Evolutionary conservation across 1,284 basidiomycete species (phyloP).

Genomic region (Cystobasidium pallidum): DNA sequence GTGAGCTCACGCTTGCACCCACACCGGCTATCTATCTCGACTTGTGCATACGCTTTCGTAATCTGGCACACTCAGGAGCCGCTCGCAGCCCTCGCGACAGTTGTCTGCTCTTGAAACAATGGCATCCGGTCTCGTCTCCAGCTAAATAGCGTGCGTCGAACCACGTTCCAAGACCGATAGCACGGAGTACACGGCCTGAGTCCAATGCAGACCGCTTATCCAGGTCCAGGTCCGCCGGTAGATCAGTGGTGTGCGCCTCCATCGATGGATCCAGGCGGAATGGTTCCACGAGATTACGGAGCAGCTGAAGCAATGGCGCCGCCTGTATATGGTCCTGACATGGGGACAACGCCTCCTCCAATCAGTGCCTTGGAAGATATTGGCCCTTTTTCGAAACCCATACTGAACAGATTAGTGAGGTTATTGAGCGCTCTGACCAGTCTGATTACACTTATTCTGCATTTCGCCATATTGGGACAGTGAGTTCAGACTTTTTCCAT

Average conservation of each 20-base stretch:
- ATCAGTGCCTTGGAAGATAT: not conserved
- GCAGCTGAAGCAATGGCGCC: not conserved
- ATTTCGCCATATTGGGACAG: slow-evolving; percentile 27
- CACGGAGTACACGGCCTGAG: not conserved
- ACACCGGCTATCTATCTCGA: too few species aligned
- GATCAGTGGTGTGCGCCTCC: not conserved
- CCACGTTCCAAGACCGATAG: not conserved
- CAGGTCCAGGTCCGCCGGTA: slow-evolving; percentile 1
- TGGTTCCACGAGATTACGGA: not conserved
- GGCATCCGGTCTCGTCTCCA: not conserved
- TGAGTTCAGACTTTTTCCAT: slow-evolving; percentile 2
- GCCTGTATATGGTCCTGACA: not conserved
- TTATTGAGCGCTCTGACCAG: slow-evolving; percentile 6
- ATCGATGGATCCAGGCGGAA: not conserved
- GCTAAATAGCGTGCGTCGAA: not conserved
- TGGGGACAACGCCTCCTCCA: not conserved
- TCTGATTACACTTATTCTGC: slow-evolving; percentile 24
- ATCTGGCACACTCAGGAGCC: too few species aligned
- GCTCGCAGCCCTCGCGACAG: too few species aligned
- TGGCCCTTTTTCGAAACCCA: slow-evolving; percentile 16
- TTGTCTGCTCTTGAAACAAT: not conserved
- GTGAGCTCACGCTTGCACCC: too few species aligned
- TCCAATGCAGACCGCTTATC: not conserved
- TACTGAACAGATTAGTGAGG: slow-evolving; percentile 16
- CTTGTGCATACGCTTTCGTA: too few species aligned